Evolutionary conservation across 164 flowering plant genomes (phyloP).

Genomic region (Berberis vulgaris): DNA sequence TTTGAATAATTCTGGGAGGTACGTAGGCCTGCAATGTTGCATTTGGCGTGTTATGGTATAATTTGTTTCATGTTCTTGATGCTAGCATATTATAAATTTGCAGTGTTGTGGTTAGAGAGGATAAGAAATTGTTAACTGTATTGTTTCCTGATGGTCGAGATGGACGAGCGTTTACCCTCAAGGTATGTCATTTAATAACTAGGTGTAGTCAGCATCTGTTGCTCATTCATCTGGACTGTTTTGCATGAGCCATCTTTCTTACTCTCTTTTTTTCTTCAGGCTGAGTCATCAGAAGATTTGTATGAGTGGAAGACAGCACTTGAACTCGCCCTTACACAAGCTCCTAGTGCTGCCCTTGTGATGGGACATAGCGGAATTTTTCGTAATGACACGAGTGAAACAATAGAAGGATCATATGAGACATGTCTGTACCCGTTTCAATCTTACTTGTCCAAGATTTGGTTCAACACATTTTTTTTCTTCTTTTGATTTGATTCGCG

Average conservation of each 20-base stretch:
- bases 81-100: constrained; percentile 7
- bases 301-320: constrained; percentile 97
- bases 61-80: not conserved
- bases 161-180: constrained; percentile 96
- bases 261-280: constrained; percentile 31
- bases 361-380: constrained; percentile 98
- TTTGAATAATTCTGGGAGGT: constrained; percentile 98
- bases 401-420: constrained; percentile 72
- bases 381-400: constrained; percentile 67
- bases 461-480: no score
- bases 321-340: constrained; percentile 92
- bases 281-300: constrained; percentile 91
- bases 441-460: no score
- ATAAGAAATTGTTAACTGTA: constrained; percentile 88
- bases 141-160: constrained; percentile 99
- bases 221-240: not conserved
- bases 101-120: constrained; percentile 97
- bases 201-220: not conserved
- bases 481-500: no score
- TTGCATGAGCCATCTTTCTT: no score
- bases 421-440: constrained; percentile 59
- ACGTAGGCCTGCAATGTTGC: not conserved
- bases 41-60: not conserved
- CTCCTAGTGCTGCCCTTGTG: constrained; percentile 96
- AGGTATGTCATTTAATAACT: constrained; percentile 38